Evolutionary conservation across 208 protist species (phyloP), one percentile per base, ranked within the genome.

Genomic region (Phytomonas sp.): DNA sequence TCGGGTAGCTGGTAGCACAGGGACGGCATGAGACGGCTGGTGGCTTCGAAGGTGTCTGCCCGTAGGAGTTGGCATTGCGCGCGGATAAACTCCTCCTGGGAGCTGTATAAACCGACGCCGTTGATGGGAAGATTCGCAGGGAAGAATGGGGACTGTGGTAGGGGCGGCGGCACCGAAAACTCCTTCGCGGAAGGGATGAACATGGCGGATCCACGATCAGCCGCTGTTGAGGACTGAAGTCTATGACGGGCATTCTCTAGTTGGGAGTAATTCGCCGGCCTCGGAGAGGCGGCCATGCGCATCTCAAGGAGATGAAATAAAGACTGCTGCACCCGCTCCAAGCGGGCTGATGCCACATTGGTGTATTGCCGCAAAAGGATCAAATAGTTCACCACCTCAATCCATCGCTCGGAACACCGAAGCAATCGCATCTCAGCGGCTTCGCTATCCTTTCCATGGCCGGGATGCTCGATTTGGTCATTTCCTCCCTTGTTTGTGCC

Each of bases 1-100:
- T 73, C 28, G 0, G 84, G 85, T 9, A 96, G 75, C 33, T 77
- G 4, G 78, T 86, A 67, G 64, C 43, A 67, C 34, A 67, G 2
- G 0, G 64, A 29, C 15, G 64, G 11, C 64, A 67, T 29, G 8
- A 67, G 37, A 13, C 91, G 84, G 36, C 78, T 82, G 28, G 83
- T 80, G 15, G 85, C 71, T 72, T 94, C 88, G 74, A 96, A 96
- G 20, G 88, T 94, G 71, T 96, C 91, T 0, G 91, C 91, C n/a
- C 87, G 83, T 8, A 96, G 81, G 13, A 96, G 78, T 37, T 68
- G 70, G 71, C 85, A 85, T 68, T 96, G 91, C 62, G 85, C 88
- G 20, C 46, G 69, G n/a, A 94, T 84, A 53, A 92, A 92, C 4
- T 63, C 70, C 66, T 93, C 83, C 36, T 79, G 81, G 29, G 71